These are phyloP conservation scores for Ceratobasidium sp. DNA, from an alignment of 1,284 basidiomycete species.

Conservation along the genomic window DNA sequence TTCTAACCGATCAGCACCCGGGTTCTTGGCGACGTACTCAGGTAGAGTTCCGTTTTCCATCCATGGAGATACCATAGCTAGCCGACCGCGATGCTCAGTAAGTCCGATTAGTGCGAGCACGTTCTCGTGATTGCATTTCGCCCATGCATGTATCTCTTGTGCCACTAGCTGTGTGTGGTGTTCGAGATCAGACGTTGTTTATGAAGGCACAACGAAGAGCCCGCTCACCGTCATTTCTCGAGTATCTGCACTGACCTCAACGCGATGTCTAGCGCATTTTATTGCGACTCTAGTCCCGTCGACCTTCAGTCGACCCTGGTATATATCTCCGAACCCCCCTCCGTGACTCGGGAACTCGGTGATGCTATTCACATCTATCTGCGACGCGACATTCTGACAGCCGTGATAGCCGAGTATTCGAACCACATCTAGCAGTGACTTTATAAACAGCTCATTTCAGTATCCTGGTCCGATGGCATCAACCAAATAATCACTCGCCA, in stretches of 20 bases:
- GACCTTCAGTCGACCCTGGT: neutral
- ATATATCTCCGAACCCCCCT: slow-evolving; percentile 10
- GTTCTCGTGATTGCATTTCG: neutral
- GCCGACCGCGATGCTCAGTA: neutral
- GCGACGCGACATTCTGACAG: no score
- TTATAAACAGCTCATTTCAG: no score
- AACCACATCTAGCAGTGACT: no score
- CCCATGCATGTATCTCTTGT: neutral
- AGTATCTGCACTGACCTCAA: no score
- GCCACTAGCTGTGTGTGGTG: neutral
- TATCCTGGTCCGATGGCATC: no score
- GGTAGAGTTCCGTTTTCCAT: slow-evolving; percentile 9
- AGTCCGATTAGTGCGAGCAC: neutral
- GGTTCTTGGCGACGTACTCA: neutral
- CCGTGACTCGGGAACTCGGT: neutral
- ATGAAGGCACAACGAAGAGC: no score
- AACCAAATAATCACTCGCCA: no score
- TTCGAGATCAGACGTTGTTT: no score
- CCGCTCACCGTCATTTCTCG: no score
- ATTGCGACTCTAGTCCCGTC: neutral
- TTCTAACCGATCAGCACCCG: neutral
- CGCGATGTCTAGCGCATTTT: neutral
- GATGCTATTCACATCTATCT: no score
- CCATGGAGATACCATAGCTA: slow-evolving; percentile 9
- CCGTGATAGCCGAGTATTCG: no score